These are phyloP conservation scores for Ogataea pignaliae DNA, from an alignment of 805 yeast genomes.

Conservation along the genomic window DNA sequence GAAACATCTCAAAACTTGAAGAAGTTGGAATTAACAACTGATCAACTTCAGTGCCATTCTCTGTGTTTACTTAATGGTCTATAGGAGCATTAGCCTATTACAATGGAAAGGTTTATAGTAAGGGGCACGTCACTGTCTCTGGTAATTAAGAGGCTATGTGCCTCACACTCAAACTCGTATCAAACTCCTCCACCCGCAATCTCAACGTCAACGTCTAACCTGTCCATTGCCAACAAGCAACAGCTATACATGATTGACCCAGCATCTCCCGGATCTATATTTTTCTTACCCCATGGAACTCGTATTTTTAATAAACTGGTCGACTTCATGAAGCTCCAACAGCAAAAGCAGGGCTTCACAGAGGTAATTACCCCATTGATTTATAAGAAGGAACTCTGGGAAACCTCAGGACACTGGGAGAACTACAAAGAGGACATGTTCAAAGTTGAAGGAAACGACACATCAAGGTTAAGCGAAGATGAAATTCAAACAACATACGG, in stretches of 20 bases:
- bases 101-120: too few relatives aligned
- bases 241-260: slow-evolving; percentile 75
- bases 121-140: too few relatives aligned
- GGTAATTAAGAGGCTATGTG: too few relatives aligned
- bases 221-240: slow-evolving; percentile 58
- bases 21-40: too few relatives aligned
- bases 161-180: too few relatives aligned
- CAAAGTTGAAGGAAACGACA: slow-evolving; percentile 62
- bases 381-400: slow-evolving; percentile 80
- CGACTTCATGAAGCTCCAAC: slow-evolving; percentile 81
- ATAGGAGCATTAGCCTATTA: too few relatives aligned
- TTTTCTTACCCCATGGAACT: slow-evolving; percentile 91
- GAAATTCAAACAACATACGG: slow-evolving; percentile 51
- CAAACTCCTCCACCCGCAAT: too few relatives aligned
- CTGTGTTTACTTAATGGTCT: too few relatives aligned
- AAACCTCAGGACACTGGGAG: slow-evolving; percentile 28
- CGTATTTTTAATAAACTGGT: slow-evolving; percentile 75
- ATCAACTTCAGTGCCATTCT: too few relatives aligned
- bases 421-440: slow-evolving; percentile 95
- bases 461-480: slow-evolving; percentile 31
- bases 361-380: slow-evolving; percentile 93
- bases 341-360: slow-evolving; percentile 73
- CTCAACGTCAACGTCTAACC: slow-evolving; percentile 27
- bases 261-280: slow-evolving; percentile 85
- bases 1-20: too few relatives aligned